phyloP scores from a whole-genome alignment of 1,139 yeast species.

The Kazachstania sp. region DNA sequence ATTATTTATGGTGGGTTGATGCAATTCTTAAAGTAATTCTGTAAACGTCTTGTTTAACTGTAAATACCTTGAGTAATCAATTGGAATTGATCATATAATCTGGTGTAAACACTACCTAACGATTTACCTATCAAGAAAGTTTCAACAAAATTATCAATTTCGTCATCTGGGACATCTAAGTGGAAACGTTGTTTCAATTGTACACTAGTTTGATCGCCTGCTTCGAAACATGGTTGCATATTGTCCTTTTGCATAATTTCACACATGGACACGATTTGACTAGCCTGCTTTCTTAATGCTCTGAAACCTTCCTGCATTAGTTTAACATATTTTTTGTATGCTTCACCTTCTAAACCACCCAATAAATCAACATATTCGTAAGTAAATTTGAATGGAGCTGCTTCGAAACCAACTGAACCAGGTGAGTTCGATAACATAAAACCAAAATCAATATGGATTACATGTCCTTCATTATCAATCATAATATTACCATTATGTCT shows the following conservation, averaged over 20 bases:
- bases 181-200: constrained; percentile 75
- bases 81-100: constrained; percentile 91
- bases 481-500: constrained; percentile 94
- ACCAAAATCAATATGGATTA: constrained; percentile 93
- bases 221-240: constrained; percentile 79
- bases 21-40: background rate
- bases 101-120: constrained; percentile 79
- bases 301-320: constrained; percentile 66
- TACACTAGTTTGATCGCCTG: constrained; percentile 75
- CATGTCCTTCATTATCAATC: constrained; percentile 90
- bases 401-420: constrained; percentile 92
- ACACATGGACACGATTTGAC: constrained; percentile 68
- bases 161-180: constrained; percentile 61
- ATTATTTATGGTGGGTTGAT: background rate
- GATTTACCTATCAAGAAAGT: constrained; percentile 66
- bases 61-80: constrained; percentile 90
- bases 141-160: constrained; percentile 71
- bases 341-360: constrained; percentile 63
- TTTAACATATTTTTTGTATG: constrained; percentile 49
- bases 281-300: constrained; percentile 60
- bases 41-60: constrained; percentile 33
- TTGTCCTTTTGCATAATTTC: constrained; percentile 93
- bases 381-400: constrained; percentile 91
- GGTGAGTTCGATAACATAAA: constrained; percentile 88
- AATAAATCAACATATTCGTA: constrained; percentile 77